Conservation (phyloP, 2,329 filamentous ascomycete genomes). For the Hymenoscyphus scutula region DNA sequence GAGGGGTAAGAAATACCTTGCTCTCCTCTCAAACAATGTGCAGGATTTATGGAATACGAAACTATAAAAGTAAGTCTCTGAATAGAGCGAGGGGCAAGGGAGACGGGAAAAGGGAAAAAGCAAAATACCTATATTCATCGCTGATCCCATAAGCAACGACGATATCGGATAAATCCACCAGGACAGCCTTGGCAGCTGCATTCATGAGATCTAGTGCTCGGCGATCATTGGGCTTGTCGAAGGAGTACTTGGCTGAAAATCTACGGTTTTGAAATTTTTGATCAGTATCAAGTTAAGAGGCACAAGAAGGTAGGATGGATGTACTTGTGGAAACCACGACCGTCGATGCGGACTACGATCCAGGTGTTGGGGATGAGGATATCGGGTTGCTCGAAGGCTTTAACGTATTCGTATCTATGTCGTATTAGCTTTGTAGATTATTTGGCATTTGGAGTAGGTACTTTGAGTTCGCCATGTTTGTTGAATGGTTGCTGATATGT, state of each 20-base stretch:
- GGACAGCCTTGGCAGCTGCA: conserved; percentile 77
- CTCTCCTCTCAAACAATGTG: conserved; percentile 79
- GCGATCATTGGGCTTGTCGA: conserved; percentile 89
- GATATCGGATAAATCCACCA: conserved; percentile 81
- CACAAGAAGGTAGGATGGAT: background rate
- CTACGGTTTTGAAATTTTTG: too few species aligned
- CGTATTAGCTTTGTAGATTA: background rate
- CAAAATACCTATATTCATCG: conserved; percentile 79
- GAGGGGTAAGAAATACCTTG: conserved; percentile 55
- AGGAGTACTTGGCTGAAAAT: conserved; percentile 77
- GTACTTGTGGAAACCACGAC: conserved; percentile 91
- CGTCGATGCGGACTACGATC: conserved; percentile 93
- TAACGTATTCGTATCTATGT: conserved; percentile 87
- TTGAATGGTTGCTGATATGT: background rate
- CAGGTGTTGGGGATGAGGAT: conserved; percentile 84
- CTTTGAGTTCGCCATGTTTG: conserved; percentile 7
- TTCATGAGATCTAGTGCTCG: conserved; percentile 94
- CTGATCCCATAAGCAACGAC: conserved; percentile 88
- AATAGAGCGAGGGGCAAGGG: too few species aligned
- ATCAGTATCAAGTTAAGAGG: too few species aligned
- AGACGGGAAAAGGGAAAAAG: background rate
- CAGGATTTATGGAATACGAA: conserved; percentile 86
- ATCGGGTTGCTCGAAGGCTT: conserved; percentile 81
- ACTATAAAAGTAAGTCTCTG: too few species aligned
- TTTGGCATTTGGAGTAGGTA: background rate